Percentiles rank a stretch among this genome's conserved stretches.
Evolutionary conservation across 2,329 filamentous ascomycete genomes (phyloP).

Genomic region (Botrytis paeoniae): DNA sequence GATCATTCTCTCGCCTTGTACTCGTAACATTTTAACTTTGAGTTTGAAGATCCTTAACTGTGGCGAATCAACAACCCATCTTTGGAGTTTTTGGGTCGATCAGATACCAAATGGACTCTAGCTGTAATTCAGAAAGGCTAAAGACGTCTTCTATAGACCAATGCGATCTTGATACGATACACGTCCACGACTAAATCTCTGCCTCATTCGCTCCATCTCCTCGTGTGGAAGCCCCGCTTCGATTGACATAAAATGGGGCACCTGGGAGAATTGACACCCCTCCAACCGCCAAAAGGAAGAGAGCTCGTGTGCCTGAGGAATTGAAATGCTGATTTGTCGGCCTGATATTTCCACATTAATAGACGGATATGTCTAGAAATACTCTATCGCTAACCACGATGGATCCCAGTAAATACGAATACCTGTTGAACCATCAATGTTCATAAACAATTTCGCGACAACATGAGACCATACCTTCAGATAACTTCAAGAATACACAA

Average conservation of each 20-base stretch:
- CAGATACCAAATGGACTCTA: neutral
- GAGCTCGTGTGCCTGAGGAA: neutral
- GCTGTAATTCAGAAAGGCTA: neutral
- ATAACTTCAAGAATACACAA: neutral
- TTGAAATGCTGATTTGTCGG: neutral
- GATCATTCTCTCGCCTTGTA: constrained; percentile 13
- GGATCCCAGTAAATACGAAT: neutral
- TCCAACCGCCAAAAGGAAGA: neutral
- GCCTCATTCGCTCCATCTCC: neutral
- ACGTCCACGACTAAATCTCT: neutral
- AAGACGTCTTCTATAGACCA: neutral
- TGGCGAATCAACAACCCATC: constrained; percentile 17
- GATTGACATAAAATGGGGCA: neutral
- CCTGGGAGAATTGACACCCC: neutral
- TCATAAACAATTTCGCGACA: neutral
- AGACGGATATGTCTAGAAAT: neutral
- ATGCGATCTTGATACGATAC: neutral
- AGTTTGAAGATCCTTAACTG: constrained; percentile 9
- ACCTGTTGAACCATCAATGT: neutral
- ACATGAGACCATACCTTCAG: neutral
- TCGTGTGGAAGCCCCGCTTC: neutral
- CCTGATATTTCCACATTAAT: neutral
- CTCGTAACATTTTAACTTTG: neutral
- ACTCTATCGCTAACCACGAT: neutral
- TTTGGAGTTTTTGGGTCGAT: neutral